A percentile compares a stretch with the other conserved stretches of the same genome.
phyloP scores from a whole-genome alignment of 2,329 filamentous ascomycete genomes.

The Aspergillus uvarum region DNA sequence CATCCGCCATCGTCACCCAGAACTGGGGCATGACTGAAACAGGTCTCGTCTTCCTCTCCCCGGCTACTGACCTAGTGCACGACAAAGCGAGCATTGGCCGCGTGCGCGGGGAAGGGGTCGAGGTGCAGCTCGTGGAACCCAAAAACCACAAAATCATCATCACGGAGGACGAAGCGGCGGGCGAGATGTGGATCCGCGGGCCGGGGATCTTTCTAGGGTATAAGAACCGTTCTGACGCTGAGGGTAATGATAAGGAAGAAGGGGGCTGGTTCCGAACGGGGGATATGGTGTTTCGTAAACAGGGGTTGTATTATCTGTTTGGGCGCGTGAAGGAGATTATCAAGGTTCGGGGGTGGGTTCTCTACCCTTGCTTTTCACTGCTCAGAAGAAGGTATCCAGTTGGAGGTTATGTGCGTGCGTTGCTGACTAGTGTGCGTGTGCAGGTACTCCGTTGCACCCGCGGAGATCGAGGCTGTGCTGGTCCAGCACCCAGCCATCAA shows the following conservation, averaged over 20 bases:
- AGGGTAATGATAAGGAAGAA: slow-evolving; percentile 18
- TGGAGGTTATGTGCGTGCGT: no score
- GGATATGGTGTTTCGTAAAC: slow-evolving; percentile 26
- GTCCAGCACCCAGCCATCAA: slow-evolving; percentile 38
- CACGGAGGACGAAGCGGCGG: not conserved
- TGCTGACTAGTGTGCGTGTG: no score
- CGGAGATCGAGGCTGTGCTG: slow-evolving; percentile 43
- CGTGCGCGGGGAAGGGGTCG: slow-evolving; percentile 24
- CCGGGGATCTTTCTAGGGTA: slow-evolving; percentile 23
- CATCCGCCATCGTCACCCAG: slow-evolving; percentile 39
- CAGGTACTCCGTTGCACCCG: slow-evolving; percentile 43
- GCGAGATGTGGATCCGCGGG: slow-evolving; percentile 1
- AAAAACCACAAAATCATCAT: slow-evolving; percentile 5
- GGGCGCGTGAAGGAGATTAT: slow-evolving; percentile 37
- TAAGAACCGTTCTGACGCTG: slow-evolving; percentile 16
- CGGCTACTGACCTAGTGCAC: slow-evolving; percentile 31
- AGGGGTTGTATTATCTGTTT: slow-evolving; percentile 29
- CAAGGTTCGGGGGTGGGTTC: slow-evolving; percentile 35
- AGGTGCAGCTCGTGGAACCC: slow-evolving; percentile 26
- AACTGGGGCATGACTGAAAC: slow-evolving; percentile 54
- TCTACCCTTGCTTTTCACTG: no score
- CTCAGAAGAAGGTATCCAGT: not conserved
- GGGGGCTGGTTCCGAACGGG: slow-evolving; percentile 38
- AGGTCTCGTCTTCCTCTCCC: slow-evolving; percentile 38
- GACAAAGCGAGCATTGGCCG: slow-evolving; percentile 46